Evolutionary conservation across 2,329 filamentous ascomycete species (phyloP).

Genomic region (Exophiala alcalophila): DNA sequence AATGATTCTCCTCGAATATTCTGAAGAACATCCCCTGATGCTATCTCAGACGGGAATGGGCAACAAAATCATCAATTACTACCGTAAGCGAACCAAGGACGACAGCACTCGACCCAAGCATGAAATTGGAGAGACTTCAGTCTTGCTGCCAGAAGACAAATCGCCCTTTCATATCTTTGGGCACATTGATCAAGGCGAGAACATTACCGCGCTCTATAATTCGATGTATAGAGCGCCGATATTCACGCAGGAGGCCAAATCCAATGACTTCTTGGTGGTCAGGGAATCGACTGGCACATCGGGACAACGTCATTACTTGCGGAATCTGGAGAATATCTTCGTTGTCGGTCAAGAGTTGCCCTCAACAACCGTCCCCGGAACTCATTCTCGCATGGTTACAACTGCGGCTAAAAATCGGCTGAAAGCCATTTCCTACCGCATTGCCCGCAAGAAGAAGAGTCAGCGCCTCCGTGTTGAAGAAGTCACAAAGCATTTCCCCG

Average conservation of each 20-base stretch:
- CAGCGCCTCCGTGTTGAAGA: conserved; percentile 71
- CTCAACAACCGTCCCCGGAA: conserved; percentile 85
- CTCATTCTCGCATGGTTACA: conserved; percentile 90
- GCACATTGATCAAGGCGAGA: conserved; percentile 85
- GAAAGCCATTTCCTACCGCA: conserved; percentile 91
- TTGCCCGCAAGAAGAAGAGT: conserved; percentile 73
- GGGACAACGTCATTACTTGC: conserved; percentile 78
- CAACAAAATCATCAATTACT: conserved; percentile 93
- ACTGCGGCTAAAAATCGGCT: conserved; percentile 95
- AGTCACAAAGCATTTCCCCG: conserved; percentile 87
- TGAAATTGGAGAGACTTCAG: conserved; percentile 83
- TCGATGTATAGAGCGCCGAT: conserved; percentile 93
- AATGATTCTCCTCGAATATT: conserved; percentile 88
- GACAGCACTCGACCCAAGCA: conserved; percentile 72
- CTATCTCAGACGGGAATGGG: conserved; percentile 98
- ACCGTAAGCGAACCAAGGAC: conserved; percentile 77
- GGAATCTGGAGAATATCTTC: conserved; percentile 86
- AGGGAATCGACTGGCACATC: conserved; percentile 74
- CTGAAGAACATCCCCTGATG: conserved; percentile 86
- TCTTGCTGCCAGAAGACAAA: conserved; percentile 87
- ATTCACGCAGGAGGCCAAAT: conserved; percentile 76
- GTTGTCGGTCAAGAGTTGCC: conserved; percentile 92
- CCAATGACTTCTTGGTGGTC: conserved; percentile 81
- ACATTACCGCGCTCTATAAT: conserved; percentile 87
- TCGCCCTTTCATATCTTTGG: conserved; percentile 96